These are phyloP conservation scores for Eurotiales sp. DNA, from an alignment of 2,329 filamentous ascomycete genomes.

Conservation along the genomic window DNA sequence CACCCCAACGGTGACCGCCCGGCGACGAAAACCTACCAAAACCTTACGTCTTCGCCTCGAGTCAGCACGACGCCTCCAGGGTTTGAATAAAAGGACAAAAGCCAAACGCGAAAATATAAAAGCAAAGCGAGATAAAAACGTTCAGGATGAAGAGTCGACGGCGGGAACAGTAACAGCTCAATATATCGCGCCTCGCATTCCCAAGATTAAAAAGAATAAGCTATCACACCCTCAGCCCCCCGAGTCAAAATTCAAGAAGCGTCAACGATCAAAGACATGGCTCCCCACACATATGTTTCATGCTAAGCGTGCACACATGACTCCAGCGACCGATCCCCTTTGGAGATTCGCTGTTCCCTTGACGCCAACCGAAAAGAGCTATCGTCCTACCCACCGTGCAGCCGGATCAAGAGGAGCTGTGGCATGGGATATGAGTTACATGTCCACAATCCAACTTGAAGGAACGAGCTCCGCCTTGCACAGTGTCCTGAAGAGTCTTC, in stretches of 20 bases:
- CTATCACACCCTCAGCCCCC: constrained; percentile 63
- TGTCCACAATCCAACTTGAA: constrained; percentile 76
- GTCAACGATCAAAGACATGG: constrained; percentile 87
- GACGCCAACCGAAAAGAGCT: constrained; percentile 84
- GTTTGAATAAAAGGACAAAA: constrained; percentile 51
- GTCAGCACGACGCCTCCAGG: constrained; percentile 67
- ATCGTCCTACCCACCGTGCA: constrained; percentile 80
- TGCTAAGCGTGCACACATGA: constrained; percentile 88
- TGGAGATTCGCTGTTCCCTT: constrained; percentile 88
- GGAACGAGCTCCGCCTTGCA: constrained; percentile 63
- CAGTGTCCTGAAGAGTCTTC: constrained; percentile 63
- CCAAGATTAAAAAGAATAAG: constrained; percentile 67
- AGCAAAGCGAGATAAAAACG: constrained; percentile 32
- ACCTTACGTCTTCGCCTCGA: constrained; percentile 60
- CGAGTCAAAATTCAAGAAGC: constrained; percentile 71
- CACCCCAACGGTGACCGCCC: constrained; percentile 70
- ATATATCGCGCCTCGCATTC: constrained; percentile 41
- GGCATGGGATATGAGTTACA: constrained; percentile 92
- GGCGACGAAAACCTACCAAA: constrained; percentile 44
- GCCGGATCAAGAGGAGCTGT: constrained; percentile 71
- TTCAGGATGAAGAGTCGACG: constrained; percentile 20
- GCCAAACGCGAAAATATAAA: constrained; percentile 43
- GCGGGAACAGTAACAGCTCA: constrained; percentile 27
- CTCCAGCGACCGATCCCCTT: constrained; percentile 68
- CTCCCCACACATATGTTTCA: constrained; percentile 93